Evolutionary conservation across 768 basidiomycete species (phyloP).

Genomic region (Saitozyma sp.): DNA sequence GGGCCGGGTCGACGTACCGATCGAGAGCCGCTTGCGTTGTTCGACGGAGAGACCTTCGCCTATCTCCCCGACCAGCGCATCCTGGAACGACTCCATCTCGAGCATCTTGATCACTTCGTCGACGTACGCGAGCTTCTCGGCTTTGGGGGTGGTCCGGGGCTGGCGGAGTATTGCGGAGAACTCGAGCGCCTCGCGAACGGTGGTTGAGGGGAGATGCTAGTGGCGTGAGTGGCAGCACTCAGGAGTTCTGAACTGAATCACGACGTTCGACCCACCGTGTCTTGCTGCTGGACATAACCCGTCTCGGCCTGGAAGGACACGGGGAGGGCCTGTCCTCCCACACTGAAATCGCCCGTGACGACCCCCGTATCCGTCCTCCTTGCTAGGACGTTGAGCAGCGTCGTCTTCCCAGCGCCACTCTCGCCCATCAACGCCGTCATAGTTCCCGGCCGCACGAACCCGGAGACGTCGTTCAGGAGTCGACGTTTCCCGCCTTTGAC

Average conservation of each 20-base stretch:
- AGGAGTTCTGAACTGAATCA: background rate
- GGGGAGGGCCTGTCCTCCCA: constrained; percentile 48
- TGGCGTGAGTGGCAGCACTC: constrained; percentile 31
- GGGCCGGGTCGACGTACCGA: constrained; percentile 29
- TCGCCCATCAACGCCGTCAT: constrained; percentile 53
- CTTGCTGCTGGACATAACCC: constrained; percentile 43
- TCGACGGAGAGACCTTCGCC: constrained; percentile 61
- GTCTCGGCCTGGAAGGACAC: constrained; percentile 51
- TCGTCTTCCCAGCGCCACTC: constrained; percentile 53
- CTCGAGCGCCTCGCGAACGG: constrained; percentile 52
- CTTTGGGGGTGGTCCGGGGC: constrained; percentile 33
- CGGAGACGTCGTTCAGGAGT: constrained; percentile 69
- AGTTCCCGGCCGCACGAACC: constrained; percentile 73
- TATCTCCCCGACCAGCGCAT: constrained; percentile 63
- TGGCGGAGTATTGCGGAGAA: constrained; percentile 53
- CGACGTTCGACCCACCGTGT: background rate
- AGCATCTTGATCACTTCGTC: constrained; percentile 51
- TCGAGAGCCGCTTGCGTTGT: constrained; percentile 40
- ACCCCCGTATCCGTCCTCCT: constrained; percentile 42
- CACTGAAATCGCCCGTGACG: constrained; percentile 51
- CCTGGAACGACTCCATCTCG: constrained; percentile 67
- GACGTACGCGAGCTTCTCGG: constrained; percentile 50
- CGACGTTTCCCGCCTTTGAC: constrained; percentile 13
- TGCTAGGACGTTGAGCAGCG: constrained; percentile 29
- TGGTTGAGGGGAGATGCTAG: constrained; percentile 21